These are phyloP conservation scores for Suillus brevipes DNA, from an alignment of 768 basidiomycete genomes.

Conservation along the genomic window DNA sequence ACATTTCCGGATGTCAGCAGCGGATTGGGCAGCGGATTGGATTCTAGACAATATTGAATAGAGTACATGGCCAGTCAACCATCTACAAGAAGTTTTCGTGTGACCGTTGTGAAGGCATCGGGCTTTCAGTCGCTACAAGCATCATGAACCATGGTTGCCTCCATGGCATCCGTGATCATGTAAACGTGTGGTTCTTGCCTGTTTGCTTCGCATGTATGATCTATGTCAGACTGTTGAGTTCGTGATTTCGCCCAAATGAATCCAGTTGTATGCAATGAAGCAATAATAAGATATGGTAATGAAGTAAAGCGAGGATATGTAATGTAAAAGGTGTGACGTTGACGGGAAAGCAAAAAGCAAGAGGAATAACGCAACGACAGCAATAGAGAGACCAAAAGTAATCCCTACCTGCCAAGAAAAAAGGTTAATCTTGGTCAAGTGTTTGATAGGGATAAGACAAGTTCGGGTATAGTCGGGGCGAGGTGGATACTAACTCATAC, in stretches of 20 bases:
- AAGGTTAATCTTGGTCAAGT: slow-evolving; percentile 42
- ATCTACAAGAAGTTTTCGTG: not conserved
- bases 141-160: not conserved
- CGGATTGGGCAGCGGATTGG: slow-evolving; percentile 22
- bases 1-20: slow-evolving; percentile 28
- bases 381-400: not conserved
- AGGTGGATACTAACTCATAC: slow-evolving; percentile 60
- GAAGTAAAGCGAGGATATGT: not conserved
- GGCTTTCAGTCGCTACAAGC: not conserved
- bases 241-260: not conserved
- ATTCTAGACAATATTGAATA: slow-evolving; percentile 27
- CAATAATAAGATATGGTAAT: slow-evolving; percentile 1
- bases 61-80: slow-evolving; percentile 22
- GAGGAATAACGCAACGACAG: not conserved
- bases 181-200: not conserved
- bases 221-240: not conserved
- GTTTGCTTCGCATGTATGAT: not conserved
- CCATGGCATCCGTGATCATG: not conserved
- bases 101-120: not conserved
- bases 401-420: not conserved
- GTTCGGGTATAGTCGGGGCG: slow-evolving; percentile 41
- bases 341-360: not conserved
- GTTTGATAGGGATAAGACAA: slow-evolving; percentile 61
- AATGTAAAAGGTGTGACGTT: not conserved
- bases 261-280: slow-evolving; percentile 1